Conservation (phyloP, 23 red algal species). For the Gracilaria domingensis region DNA sequence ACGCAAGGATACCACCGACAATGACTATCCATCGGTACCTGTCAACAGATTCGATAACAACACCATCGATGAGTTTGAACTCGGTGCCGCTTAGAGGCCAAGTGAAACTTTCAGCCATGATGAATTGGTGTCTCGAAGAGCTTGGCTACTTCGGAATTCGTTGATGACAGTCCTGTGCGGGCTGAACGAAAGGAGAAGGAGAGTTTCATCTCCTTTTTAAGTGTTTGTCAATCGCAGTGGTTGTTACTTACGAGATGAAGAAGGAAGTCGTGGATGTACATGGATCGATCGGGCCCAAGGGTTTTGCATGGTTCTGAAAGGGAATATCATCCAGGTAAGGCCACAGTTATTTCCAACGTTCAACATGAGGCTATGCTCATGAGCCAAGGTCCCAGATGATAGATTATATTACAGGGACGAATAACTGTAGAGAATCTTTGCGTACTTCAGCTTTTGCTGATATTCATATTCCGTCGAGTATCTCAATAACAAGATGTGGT, state of each 20-base stretch:
- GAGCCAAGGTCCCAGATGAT: neutral
- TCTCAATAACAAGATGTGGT: no score
- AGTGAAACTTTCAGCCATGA: constrained; percentile 15
- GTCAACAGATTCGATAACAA: constrained; percentile 44
- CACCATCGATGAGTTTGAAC: constrained; percentile 16
- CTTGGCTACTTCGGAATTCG: constrained; percentile 37
- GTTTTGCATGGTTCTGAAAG: neutral
- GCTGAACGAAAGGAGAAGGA: neutral
- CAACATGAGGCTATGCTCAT: neutral
- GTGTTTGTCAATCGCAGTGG: neutral
- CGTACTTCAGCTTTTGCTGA: neutral
- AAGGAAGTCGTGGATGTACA: neutral
- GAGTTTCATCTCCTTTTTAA: neutral
- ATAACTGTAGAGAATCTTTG: constrained; percentile 18
- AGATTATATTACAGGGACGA: neutral
- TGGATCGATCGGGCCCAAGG: neutral
- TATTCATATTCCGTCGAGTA: neutral
- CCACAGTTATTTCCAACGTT: neutral
- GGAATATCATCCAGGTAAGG: no score
- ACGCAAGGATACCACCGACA: constrained; percentile 76
- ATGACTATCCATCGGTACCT: constrained; percentile 79
- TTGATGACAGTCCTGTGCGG: neutral
- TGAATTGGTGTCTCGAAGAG: constrained; percentile 39
- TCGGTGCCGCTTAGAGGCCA: neutral
- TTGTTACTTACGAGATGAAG: neutral